Evolutionary conservation across 192 early-diverging fungal species (phyloP).

Genomic region (Coemansia pectinata): DNA sequence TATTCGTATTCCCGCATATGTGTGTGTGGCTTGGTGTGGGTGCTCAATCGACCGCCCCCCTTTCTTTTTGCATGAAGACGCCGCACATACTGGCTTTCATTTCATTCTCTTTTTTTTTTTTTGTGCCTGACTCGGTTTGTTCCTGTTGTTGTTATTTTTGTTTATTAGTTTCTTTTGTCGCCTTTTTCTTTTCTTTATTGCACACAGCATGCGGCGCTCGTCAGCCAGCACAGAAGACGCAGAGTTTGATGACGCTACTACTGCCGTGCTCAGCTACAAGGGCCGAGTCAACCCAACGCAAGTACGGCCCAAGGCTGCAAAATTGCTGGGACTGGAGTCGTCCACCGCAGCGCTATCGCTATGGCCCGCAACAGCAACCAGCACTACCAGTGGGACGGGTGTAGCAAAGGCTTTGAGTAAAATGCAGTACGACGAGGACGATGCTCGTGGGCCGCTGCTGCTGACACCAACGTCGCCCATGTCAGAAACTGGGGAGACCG

Average conservation of each 20-base stretch:
- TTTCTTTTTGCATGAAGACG: background rate
- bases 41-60: constrained; percentile 2
- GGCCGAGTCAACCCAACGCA: background rate
- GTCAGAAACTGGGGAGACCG: background rate
- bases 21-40: background rate
- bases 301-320: constrained; percentile 44
- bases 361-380: background rate
- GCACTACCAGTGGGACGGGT: background rate
- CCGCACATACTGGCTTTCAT: background rate
- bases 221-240: background rate
- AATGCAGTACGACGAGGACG: background rate
- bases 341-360: background rate
- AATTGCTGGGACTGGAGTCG: constrained; percentile 32
- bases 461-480: constrained; percentile 18
- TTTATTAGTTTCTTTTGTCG: background rate
- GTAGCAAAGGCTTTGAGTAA: background rate
- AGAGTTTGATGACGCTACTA: background rate
- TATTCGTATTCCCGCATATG: background rate
- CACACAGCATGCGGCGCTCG: constrained; percentile 5
- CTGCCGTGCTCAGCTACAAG: background rate
- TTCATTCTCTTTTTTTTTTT: background rate
- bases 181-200: background rate
- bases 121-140: background rate
- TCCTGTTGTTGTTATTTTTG: constrained; percentile 5
- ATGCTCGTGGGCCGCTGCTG: constrained; percentile 9